Conservation (phyloP, 1,284 basidiomycete genomes). For the Trichosporon coremiiforme region DNA sequence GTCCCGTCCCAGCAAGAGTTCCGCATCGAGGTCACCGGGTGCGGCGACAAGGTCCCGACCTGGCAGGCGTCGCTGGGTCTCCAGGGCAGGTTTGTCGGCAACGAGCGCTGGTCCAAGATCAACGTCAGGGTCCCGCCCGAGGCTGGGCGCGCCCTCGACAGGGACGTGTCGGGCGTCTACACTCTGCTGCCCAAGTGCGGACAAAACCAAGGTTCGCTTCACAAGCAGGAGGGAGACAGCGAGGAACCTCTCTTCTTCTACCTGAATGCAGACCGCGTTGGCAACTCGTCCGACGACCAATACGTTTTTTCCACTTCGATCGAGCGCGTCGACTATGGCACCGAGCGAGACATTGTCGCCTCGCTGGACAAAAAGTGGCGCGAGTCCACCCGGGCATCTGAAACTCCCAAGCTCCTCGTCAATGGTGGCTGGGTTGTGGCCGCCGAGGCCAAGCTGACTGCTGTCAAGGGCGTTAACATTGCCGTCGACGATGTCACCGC, state of each 20-base stretch:
- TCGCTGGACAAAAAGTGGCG: conserved; percentile 73
- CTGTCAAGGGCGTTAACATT: conserved; percentile 44
- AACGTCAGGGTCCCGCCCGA: conserved; percentile 64
- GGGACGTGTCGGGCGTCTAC: conserved; percentile 78
- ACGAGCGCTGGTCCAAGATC: conserved; percentile 69
- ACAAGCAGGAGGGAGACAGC: conserved; percentile 62
- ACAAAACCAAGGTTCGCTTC: conserved; percentile 82
- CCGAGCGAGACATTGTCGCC: conserved; percentile 73
- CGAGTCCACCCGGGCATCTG: conserved; percentile 63
- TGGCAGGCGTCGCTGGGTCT: conserved; percentile 88
- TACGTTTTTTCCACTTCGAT: conserved; percentile 82
- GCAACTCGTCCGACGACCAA: conserved; percentile 68
- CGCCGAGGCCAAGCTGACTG: conserved; percentile 40
- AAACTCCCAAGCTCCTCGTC: conserved; percentile 60
- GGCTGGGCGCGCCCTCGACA: conserved; percentile 66
- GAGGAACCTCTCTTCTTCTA: conserved; percentile 70
- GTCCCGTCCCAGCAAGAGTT: conserved; percentile 67
- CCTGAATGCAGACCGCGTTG: conserved; percentile 79
- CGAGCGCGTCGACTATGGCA: conserved; percentile 75
- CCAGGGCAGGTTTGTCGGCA: conserved; percentile 66
- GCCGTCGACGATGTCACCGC: conserved; percentile 40
- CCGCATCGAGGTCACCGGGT: conserved; percentile 66
- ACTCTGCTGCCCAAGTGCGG: conserved; percentile 81
- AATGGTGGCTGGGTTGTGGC: conserved; percentile 65
- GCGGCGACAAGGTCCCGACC: conserved; percentile 72